These are phyloP conservation scores for Linnemannia hyalina DNA, from an alignment of 192 early-diverging fungal genomes.

Conservation along the genomic window DNA sequence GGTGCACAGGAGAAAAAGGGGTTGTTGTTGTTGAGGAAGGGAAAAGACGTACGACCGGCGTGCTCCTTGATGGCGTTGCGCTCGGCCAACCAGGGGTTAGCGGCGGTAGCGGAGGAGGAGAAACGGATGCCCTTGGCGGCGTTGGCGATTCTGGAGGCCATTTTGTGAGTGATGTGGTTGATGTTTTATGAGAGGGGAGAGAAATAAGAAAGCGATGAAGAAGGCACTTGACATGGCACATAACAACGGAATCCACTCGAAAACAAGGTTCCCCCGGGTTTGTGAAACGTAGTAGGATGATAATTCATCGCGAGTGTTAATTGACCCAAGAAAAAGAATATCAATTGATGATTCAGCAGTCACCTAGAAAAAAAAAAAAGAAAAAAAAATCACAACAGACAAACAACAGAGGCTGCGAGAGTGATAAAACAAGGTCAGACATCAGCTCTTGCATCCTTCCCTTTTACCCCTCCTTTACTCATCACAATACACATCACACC, in stretches of 20 bases:
- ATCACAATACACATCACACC: not conserved
- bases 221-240: not conserved
- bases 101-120: constrained; percentile 31
- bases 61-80: constrained; percentile 52
- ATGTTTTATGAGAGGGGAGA: not conserved
- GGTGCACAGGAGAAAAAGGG: not conserved
- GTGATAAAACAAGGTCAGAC: not conserved
- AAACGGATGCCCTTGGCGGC: constrained; percentile 56
- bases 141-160: constrained; percentile 52
- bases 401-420: not conserved
- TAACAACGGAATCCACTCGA: not conserved
- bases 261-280: not conserved
- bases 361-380: constrained; percentile 28
- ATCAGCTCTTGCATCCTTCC: not conserved
- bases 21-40: not conserved
- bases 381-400: constrained; percentile 18
- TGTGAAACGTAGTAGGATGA: not conserved
- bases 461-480: constrained; percentile 7
- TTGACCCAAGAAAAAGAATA: not conserved
- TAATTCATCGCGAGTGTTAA: not conserved
- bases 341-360: constrained; percentile 15
- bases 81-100: constrained; percentile 57
- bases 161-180: not conserved
- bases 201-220: constrained; percentile 11
- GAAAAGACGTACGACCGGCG: constrained; percentile 46